Conservation (phyloP, 1,284 basidiomycete species). For the Meira nashicola region DNA sequence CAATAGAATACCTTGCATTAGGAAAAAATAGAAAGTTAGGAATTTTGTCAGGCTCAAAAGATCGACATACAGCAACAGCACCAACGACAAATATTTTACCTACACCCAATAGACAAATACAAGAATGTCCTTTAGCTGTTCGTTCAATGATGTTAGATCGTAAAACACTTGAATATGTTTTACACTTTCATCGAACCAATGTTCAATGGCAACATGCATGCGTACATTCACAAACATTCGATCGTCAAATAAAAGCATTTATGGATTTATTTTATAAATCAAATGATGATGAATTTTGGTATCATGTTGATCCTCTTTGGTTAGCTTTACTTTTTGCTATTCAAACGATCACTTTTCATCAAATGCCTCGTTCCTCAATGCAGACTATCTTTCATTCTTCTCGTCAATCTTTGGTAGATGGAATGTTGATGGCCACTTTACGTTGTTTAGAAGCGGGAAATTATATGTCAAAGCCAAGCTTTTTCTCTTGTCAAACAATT, state of each 20-base stretch:
- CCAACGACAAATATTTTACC: neutral
- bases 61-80: slow-evolving; percentile 1
- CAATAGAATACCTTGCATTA: slow-evolving; percentile 3
- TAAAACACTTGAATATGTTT: neutral
- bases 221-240: slow-evolving; percentile 28
- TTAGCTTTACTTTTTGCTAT: slow-evolving; percentile 30
- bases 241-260: slow-evolving; percentile 25
- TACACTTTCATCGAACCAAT: neutral
- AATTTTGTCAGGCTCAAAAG: neutral
- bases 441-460: slow-evolving; percentile 25
- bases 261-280: too few species aligned
- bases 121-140: too few species aligned
- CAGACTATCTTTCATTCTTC: neutral
- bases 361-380: slow-evolving; percentile 25
- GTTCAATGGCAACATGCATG: slow-evolving; percentile 28
- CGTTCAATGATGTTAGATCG: neutral
- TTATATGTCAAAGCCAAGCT: slow-evolving; percentile 26
- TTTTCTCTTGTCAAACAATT: slow-evolving; percentile 30
- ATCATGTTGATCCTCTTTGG: slow-evolving; percentile 28
- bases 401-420: neutral
- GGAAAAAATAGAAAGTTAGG: neutral
- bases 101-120: too few species aligned
- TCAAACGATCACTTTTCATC: slow-evolving; percentile 29
- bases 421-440: slow-evolving; percentile 26
- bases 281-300: slow-evolving; percentile 12